Percentiles rank a stretch among this genome's conserved stretches.
Conservation (phyloP, 306 rosid species). For the Rubus idaeus region DNA sequence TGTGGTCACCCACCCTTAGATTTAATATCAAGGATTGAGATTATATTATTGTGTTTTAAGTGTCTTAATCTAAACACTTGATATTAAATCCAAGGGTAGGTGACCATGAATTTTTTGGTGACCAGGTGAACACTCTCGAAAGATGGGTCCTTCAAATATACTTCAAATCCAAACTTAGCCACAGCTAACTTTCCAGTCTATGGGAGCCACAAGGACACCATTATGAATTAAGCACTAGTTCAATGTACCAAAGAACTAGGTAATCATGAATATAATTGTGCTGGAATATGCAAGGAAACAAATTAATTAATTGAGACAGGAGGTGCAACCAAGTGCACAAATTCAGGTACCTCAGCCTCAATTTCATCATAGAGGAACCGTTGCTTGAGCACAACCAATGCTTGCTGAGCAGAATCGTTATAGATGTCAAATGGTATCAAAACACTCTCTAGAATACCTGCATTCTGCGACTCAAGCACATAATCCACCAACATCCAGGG, state of each 20-base stretch:
- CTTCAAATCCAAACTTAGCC: background rate
- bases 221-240: background rate
- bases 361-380: slow-evolving; percentile 96
- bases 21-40: background rate
- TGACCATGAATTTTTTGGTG: background rate
- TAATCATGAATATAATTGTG: background rate
- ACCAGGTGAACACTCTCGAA: background rate
- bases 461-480: slow-evolving; percentile 83
- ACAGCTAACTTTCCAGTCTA: background rate
- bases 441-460: slow-evolving; percentile 89
- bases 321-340: background rate
- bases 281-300: background rate
- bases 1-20: background rate
- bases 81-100: background rate
- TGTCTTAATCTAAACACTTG: background rate
- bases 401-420: slow-evolving; percentile 96
- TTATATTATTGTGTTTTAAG: background rate
- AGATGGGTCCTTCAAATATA: background rate
- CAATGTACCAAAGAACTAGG: background rate
- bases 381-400: slow-evolving; percentile 85
- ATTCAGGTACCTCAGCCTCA: slow-evolving; percentile 81
- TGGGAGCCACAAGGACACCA: background rate
- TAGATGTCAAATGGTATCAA: slow-evolving; percentile 91
- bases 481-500: slow-evolving; percentile 99
- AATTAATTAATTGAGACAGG: background rate